Evolutionary conservation across 2,329 filamentous ascomycete genomes (phyloP).

Genomic region (Septoria linicola): DNA sequence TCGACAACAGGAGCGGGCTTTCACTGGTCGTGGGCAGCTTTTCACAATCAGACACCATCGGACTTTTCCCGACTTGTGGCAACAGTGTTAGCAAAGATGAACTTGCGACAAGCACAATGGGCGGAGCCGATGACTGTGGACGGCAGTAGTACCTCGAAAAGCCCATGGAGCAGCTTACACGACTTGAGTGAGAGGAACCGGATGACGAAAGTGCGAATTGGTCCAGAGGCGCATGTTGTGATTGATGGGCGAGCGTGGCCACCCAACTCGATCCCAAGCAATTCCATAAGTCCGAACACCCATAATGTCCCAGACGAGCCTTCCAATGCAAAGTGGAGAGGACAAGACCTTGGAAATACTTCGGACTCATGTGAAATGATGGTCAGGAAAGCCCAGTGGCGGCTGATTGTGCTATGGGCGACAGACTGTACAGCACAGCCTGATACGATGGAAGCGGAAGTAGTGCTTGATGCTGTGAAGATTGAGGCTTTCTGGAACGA

Average conservation of each 20-base stretch:
- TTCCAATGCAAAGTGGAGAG: neutral
- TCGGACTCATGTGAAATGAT: constrained; percentile 27
- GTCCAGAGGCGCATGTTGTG: constrained; percentile 57
- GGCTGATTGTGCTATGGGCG: constrained; percentile 30
- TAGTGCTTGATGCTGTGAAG: constrained; percentile 35
- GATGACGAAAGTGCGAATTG: constrained; percentile 64
- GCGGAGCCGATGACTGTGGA: constrained; percentile 70
- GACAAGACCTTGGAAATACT: neutral
- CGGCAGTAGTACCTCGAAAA: neutral
- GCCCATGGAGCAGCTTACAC: constrained; percentile 55
- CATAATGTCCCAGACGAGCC: constrained; percentile 14
- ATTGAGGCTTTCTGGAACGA: constrained; percentile 34
- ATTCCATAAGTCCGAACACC: constrained; percentile 7
- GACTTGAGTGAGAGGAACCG: constrained; percentile 70
- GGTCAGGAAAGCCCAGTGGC: constrained; percentile 33
- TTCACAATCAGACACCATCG: constrained; percentile 68
- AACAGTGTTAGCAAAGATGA: constrained; percentile 78
- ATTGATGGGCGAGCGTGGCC: constrained; percentile 49
- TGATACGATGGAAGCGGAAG: constrained; percentile 31
- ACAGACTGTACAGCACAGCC: constrained; percentile 17
- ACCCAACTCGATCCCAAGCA: no score
- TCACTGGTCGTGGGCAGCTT: constrained; percentile 58
- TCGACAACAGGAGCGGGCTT: constrained; percentile 12
- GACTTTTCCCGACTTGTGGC: constrained; percentile 73
- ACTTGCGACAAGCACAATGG: constrained; percentile 59